A percentile compares a stretch with the other conserved stretches of the same genome.
Evolutionary conservation across 2,329 filamentous ascomycete genomes (phyloP).

Genomic region (Aspergillus sp.): DNA sequence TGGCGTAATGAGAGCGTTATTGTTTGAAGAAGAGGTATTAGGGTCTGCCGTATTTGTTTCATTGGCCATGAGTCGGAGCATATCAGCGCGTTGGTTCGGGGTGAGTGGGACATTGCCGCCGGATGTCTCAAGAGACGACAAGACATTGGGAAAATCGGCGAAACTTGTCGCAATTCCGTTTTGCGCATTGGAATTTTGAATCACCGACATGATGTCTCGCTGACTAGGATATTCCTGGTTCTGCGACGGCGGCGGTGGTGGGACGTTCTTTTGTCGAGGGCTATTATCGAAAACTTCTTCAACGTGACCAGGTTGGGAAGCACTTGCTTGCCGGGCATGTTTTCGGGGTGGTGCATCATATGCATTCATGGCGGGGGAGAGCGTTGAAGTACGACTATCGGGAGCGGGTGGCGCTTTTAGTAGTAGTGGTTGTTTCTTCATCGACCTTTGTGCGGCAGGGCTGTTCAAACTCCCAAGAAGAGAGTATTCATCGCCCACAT

Average conservation of each 20-base stretch:
- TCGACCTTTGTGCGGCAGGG: slow-evolving; percentile 33
- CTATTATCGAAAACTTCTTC: slow-evolving; percentile 43
- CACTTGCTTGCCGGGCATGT: slow-evolving; percentile 26
- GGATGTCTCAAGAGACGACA: slow-evolving; percentile 41
- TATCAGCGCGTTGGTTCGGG: slow-evolving; percentile 43
- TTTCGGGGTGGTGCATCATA: slow-evolving; percentile 26
- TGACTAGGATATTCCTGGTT: slow-evolving; percentile 24
- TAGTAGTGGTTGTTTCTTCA: slow-evolving; percentile 44
- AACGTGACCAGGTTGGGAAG: slow-evolving; percentile 30
- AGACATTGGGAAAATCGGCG: slow-evolving; percentile 41
- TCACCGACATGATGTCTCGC: slow-evolving; percentile 46
- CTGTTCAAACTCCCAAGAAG: slow-evolving; percentile 31
- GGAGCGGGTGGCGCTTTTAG: slow-evolving; percentile 39
- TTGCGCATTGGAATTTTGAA: slow-evolving; percentile 43
- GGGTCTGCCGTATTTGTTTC: slow-evolving; percentile 41
- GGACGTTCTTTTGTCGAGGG: slow-evolving; percentile 19
- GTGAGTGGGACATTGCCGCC: slow-evolving; percentile 40
- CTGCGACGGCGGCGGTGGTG: slow-evolving; percentile 10
- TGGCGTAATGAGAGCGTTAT: slow-evolving; percentile 56
- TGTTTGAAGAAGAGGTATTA: slow-evolving; percentile 32
- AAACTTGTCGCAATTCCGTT: slow-evolving; percentile 34
- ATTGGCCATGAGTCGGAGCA: slow-evolving; percentile 44
- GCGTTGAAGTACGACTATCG: slow-evolving; percentile 28
- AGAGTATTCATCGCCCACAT: slow-evolving; percentile 52
- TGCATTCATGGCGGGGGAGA: slow-evolving; percentile 30